Evolutionary conservation across 73 alveolate species (phyloP), one percentile per base, ranked within the genome.

Genomic region (Paramecium bursaria): DNA sequence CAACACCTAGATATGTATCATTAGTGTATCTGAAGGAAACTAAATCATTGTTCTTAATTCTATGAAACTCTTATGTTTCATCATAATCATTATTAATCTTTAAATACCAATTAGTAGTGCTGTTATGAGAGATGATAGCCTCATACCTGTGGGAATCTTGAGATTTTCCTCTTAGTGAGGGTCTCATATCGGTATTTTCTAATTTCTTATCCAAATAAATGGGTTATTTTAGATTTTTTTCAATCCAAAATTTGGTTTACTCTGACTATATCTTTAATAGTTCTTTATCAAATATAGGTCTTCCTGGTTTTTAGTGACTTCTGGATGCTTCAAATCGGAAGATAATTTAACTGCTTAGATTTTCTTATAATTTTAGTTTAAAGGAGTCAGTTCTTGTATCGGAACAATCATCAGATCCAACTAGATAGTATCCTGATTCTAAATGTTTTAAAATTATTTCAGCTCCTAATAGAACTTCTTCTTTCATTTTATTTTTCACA

Each of bases 381-480:
- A 67, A 67, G 14, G 82, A 53, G 21, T 67, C 82, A 42, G 35
- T 67, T 10, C 50, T 35, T 9, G 44, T 35, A 39, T 67, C 82
- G 14, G 82, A 67, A 27, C 82, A 67, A 35, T 14, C 55, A 27
- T 67, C 33, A 1, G 82, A 35, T n/a, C 82, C 82, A 35, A 35
- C 19, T 31, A 67, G 27, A 42, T 67, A 67, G 11, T 47, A 6
- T 42, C 44, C 13, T 10, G 82, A 67, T 13, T 67, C 82, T 17
- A 14, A 14, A 67, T 67, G 82, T 42, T 67, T 67, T 5, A 67
- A 67, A 1, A 67, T 57, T 15, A 67, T 47, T 67, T 67, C 82
- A 19, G 82, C 82, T 42, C 82, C 82, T 15, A 67, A 42, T 39
- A 67, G 50, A 2, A 67, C 33, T 67, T 67, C 82, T 17, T 67